phyloP scores from a whole-genome alignment of 2,329 filamentous ascomycete species.

The Biscogniauxia mediterranea region DNA sequence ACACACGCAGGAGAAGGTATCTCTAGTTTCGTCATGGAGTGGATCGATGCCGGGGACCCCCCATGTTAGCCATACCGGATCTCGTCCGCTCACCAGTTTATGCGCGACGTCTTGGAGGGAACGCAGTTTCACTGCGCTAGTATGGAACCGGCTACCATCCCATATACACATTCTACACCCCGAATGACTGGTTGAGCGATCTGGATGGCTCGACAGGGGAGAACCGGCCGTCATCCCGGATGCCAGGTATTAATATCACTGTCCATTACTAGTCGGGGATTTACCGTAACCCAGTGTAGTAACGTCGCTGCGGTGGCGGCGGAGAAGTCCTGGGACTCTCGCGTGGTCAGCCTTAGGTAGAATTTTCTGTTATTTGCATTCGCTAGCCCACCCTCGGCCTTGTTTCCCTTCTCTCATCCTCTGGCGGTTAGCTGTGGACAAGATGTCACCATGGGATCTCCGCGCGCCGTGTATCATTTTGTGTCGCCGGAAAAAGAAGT shows the following conservation, averaged over 20 bases:
- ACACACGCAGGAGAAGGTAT: background rate
- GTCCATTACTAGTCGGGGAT: too few species aligned
- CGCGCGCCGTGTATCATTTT: background rate
- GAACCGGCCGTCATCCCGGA: background rate
- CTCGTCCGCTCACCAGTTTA: background rate
- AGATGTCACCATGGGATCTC: background rate
- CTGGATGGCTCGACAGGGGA: background rate
- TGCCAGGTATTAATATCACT: background rate
- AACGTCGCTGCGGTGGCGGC: background rate
- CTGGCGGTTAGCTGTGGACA: background rate
- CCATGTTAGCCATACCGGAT: background rate
- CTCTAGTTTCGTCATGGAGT: background rate
- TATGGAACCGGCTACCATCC: background rate
- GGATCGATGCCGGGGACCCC: background rate
- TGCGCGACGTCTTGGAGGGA: background rate
- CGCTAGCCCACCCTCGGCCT: background rate
- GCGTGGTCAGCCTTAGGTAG: background rate
- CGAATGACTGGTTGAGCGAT: background rate
- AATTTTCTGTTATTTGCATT: background rate
- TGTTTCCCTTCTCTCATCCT: background rate
- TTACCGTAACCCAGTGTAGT: background rate
- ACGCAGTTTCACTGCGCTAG: background rate
- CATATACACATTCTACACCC: background rate
- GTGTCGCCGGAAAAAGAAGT: conserved; percentile 15
- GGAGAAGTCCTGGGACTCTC: background rate